Base-by-base conservation (phyloP, 805 yeast genomes). In the Metschnikowia baotianmanensis region DNA sequence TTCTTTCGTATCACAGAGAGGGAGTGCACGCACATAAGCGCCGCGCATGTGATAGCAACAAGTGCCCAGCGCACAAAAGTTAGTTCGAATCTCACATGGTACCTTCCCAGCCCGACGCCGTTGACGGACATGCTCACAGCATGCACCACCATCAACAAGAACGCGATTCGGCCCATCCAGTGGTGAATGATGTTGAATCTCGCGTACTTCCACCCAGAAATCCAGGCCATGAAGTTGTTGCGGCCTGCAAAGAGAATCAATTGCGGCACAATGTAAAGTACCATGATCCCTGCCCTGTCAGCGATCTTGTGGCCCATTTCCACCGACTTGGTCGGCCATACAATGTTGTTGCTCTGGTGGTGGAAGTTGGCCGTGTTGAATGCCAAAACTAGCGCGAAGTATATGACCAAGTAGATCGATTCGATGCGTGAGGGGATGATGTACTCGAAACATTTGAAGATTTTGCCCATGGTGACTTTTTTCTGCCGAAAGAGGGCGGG, bases 121-220 rank as follows among this genome's bases (percentile, higher is more conserved):
- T 11, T 7, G 15, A n/a, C 13, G 3, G 28, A 12, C 3, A 52
- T 61, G 12, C 61, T 40, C 15, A 56, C 47, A 3, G 62, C 71
- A 52, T 84, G 93, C 15, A 82, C 62, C 23, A 79, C 50, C 3
- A 72, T 71, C 37, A 78, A 60, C 12, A 75, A 48, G 6, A 72
- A 61, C 48, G 71, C 63, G 0, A 72, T 64, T 48, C 82, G 65
- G 1, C 85, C 83, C 27, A 72, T 59, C 83, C 86, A 80, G 57
- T 72, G 79, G 61, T 86, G 95, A 54, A 74, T 76, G 18, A 67
- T 63, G 50, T 77, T 67, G 61, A 86, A 83, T 1, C 82, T 72
- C 12, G 80, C 63, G 50, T 76, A 80, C 0, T 79, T 59, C 67
- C 85, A 71, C 3, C 89, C 86, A 1, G 88, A 74, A 5, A 82